Conservation (phyloP, 805 yeast species). For the Diddensiella transvaalensis region DNA sequence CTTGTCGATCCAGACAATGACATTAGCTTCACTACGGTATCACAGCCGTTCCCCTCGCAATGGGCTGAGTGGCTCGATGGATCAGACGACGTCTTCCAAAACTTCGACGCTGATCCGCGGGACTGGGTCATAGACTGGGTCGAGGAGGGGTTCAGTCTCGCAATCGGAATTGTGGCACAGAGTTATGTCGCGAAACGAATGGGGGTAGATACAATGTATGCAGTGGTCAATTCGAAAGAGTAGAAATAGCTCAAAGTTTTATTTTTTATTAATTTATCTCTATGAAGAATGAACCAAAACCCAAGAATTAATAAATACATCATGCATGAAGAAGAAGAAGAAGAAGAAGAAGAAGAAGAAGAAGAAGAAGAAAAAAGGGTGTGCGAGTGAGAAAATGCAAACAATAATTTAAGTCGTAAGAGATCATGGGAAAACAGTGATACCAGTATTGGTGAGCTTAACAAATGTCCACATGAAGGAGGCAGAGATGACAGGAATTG, state of each 20-base stretch:
- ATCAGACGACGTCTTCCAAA: slow-evolving; percentile 30
- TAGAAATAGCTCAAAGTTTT: neutral
- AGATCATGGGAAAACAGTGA: slow-evolving; percentile 11
- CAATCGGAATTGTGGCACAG: slow-evolving; percentile 86
- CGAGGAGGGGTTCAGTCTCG: slow-evolving; percentile 69
- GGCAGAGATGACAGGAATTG: slow-evolving; percentile 87
- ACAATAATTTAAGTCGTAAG: too few relatives aligned
- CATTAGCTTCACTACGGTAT: slow-evolving; percentile 66
- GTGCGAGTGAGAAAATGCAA: too few relatives aligned
- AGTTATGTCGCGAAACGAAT: slow-evolving; percentile 86
- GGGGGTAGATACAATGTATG: slow-evolving; percentile 44
- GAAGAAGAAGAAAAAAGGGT: too few relatives aligned
- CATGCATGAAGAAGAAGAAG: neutral
- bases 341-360: too few relatives aligned
- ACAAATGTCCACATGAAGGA: slow-evolving; percentile 53
- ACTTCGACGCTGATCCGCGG: slow-evolving; percentile 64
- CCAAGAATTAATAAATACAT: neutral
- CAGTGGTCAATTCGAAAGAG: slow-evolving; percentile 7
- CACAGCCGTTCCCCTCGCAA: slow-evolving; percentile 84
- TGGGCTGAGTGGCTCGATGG: slow-evolving; percentile 93
- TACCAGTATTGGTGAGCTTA: slow-evolving; percentile 22
- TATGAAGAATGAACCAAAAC: neutral
- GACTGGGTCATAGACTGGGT: slow-evolving; percentile 82
- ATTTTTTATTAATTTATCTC: neutral
- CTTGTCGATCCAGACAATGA: slow-evolving; percentile 77